Evolutionary conservation across 441 rosid genomes (phyloP), one percentile per base, ranked within the genome.

Genomic region (Gossypium trilobum): DNA sequence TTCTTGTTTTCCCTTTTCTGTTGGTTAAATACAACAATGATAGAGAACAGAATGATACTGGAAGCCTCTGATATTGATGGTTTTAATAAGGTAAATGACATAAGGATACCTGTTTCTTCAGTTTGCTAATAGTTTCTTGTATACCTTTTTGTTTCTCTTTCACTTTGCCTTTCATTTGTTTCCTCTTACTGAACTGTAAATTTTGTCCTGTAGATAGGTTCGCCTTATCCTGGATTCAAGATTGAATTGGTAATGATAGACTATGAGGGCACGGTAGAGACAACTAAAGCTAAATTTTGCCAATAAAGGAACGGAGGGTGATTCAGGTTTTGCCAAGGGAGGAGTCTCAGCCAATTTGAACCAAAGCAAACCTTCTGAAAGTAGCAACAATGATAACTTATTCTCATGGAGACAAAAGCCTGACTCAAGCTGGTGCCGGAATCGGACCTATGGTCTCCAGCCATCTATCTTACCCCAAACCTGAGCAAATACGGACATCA

Each of bases 1-100:
- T 29, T 29, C 6, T 29, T 29, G 6, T 29, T 29, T 29, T 29
- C 33, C 6, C 17, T 16, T 16, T 78, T 70, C 82, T 88, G 95
- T 80, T 92, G 96, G 97, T 75, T 92, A 70, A 92, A 92, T 78
- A 89, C 97, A 1, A 72, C 91, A 54, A 77, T 89, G 93, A 85
- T 87, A 27, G 95, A 87, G 76, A 90, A 88, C 75, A 82, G 95
- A 78, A 89, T 78, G 72, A 84, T 80, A 59, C 74, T 92, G 51
- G 78, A 72, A 55, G 77, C 82, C 27, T 77, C 82, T 11, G 96
- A 92, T 73, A 79, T 90, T 31, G 98, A 92, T 83, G 93, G 92
- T 75, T 92, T 90, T 75, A 91, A 88, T 68, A 89, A 90, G 95
- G 97, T 89, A 82, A 82, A 52, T 5, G 36, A 52, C 57, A 52